These are phyloP conservation scores for Kentomonas sorsogonicus DNA, from an alignment of 208 protist species.

Conservation along the genomic window DNA sequence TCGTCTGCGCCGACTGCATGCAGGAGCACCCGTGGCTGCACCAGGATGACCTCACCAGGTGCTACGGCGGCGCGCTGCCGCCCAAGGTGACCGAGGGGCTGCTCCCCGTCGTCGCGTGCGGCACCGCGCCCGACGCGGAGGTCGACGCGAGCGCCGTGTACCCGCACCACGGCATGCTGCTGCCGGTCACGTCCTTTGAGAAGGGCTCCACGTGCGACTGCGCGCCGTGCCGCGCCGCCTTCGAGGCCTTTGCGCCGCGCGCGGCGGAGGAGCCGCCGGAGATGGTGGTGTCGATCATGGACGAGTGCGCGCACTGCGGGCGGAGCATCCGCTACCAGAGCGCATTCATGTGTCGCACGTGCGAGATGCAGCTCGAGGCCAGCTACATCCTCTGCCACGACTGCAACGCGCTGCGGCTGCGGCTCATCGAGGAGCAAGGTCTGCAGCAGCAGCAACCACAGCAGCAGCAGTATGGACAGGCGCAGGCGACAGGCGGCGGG, in stretches of 20 bases:
- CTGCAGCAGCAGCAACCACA: too few relatives aligned
- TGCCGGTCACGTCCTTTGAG: constrained; percentile 61
- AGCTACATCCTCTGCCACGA: constrained; percentile 64
- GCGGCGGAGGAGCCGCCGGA: constrained; percentile 43
- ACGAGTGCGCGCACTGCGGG: constrained; percentile 67
- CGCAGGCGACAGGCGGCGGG: too few relatives aligned
- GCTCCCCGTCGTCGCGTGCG: constrained; percentile 41
- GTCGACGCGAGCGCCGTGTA: background rate
- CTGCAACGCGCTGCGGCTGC: constrained; percentile 59
- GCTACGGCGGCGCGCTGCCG: constrained; percentile 60
- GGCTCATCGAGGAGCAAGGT: constrained; percentile 7
- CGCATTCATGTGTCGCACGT: constrained; percentile 76
- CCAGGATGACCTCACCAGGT: constrained; percentile 42
- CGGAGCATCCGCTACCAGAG: constrained; percentile 36
- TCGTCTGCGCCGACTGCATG: constrained; percentile 77
- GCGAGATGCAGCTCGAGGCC: constrained; percentile 47
- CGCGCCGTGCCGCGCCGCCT: constrained; percentile 48
- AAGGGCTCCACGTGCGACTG: constrained; percentile 60
- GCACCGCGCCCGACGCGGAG: background rate
- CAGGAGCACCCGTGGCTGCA: constrained; percentile 76
- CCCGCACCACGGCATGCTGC: constrained; percentile 5
- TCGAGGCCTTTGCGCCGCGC: constrained; percentile 59
- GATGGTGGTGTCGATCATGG: constrained; percentile 70
- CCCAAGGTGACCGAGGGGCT: constrained; percentile 13
- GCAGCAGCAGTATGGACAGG: too few relatives aligned